Evolutionary conservation across 108 stramenopile genomes (phyloP).

Genomic region (Skeletonema grethae): DNA sequence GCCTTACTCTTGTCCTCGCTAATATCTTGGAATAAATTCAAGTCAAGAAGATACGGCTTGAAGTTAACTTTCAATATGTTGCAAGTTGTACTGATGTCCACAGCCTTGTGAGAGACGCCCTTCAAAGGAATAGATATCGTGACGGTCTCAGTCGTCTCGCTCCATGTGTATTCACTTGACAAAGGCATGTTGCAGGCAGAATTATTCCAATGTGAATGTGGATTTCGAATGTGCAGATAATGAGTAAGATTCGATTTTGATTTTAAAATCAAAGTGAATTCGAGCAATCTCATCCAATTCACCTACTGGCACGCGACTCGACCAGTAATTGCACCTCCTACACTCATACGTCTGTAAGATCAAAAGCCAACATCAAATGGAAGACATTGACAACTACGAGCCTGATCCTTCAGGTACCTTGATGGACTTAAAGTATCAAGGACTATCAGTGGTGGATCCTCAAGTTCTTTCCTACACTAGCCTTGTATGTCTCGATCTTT

Average conservation of each 20-base stretch:
- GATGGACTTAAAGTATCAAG: conserved; percentile 33
- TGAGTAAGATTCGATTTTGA: too few species aligned
- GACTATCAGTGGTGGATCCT: conserved; percentile 16
- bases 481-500: conserved; percentile 22
- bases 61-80: conserved; percentile 40
- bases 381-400: conserved; percentile 27
- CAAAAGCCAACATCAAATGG: too few species aligned
- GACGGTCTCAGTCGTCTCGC: conserved; percentile 19
- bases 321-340: too few species aligned
- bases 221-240: too few species aligned
- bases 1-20: conserved; percentile 48
- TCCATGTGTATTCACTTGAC: conserved; percentile 39
- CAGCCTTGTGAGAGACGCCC: conserved; percentile 38
- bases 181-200: conserved; percentile 24
- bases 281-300: too few species aligned
- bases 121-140: conserved; percentile 39
- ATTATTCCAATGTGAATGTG: too few species aligned
- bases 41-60: conserved; percentile 37
- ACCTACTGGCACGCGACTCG: too few species aligned
- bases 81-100: conserved; percentile 30
- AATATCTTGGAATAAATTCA: conserved; percentile 39
- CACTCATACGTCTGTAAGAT: too few species aligned
- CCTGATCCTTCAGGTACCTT: conserved; percentile 28
- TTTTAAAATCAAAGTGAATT: too few species aligned
- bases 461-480: conserved; percentile 21